phyloP scores from a whole-genome alignment of 2,329 filamentous ascomycete species.

The Neopestalotiopsis rosae region DNA sequence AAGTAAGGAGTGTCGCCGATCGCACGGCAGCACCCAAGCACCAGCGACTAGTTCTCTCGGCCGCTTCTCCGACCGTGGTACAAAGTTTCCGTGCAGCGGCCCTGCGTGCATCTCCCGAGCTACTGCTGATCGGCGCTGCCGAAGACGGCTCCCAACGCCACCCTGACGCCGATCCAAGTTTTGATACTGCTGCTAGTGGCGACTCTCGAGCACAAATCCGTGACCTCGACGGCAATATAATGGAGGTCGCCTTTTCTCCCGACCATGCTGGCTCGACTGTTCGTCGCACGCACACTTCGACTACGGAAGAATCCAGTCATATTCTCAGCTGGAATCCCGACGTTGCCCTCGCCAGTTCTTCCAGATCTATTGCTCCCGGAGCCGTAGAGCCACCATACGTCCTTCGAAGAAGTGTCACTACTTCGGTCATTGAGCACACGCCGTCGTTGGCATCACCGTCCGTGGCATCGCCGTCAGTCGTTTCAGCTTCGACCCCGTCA shows the following conservation, averaged over 20 bases:
- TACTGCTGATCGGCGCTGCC: slow-evolving; percentile 53
- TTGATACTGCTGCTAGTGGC: slow-evolving; percentile 28
- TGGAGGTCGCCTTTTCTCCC: slow-evolving; percentile 72
- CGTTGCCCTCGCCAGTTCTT: slow-evolving; percentile 38
- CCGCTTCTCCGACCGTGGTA: slow-evolving; percentile 68
- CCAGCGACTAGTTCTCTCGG: slow-evolving; percentile 67
- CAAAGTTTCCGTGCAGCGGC: slow-evolving; percentile 75
- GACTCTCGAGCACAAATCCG: slow-evolving; percentile 62
- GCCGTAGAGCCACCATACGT: slow-evolving; percentile 33
- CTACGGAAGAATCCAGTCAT: slow-evolving; percentile 45
- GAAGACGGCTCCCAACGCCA: slow-evolving; percentile 32
- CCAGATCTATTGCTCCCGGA: slow-evolving; percentile 28
- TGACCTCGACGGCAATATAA: slow-evolving; percentile 83
- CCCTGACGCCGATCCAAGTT: slow-evolving; percentile 25
- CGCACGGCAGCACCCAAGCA: slow-evolving; percentile 46
- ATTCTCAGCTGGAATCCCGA: slow-evolving; percentile 57
- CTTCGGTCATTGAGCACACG: slow-evolving; percentile 36
- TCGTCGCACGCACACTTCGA: slow-evolving; percentile 40
- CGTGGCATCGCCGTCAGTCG: slow-evolving; percentile 19
- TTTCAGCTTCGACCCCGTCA: slow-evolving; percentile 41
- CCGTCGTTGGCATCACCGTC: background rate
- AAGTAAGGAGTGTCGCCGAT: slow-evolving; percentile 46
- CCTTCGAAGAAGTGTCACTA: slow-evolving; percentile 41
- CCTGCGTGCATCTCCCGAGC: slow-evolving; percentile 63
- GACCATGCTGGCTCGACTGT: slow-evolving; percentile 40